Base-by-base conservation (phyloP, 2,329 filamentous ascomycete species). In the Dothideomycetes sp. region DNA sequence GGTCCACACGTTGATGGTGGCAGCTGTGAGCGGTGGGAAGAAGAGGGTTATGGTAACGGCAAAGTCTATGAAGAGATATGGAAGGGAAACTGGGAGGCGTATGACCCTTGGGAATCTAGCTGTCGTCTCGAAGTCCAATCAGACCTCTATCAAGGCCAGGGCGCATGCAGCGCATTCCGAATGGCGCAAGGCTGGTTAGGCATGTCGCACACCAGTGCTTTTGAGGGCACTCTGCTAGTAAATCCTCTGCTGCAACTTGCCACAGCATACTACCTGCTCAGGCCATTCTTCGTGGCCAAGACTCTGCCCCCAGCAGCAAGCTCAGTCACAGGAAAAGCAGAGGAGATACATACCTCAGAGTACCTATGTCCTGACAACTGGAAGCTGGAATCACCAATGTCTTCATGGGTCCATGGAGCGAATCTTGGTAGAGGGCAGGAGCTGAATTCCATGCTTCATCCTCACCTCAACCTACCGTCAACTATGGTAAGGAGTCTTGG, bases 151-250 rank as follows among this genome's bases (percentile, higher is more conserved):
- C 71, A 84, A 37, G 85, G 87, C 1, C 71, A 86, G 0, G 87
- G 88, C 0, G 79, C 83, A 1, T 94, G 85, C 61, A 81, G 73
- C 34, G 85, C 87, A 67, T 87, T 94, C 61, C 74, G 89, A 30
- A 82, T 86, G 71, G 89, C 84, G 58, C 88, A 95, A 61, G 88
- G 86, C 14, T 95, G 88, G 88, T 60, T 95, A 38, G 75, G 74
- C 44, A 80, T 95, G 71, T 86, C 80, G 42, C 63, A 67, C n/a
- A 81, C 77, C 0, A 77, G 70, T 0, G 83, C 84, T 0, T 69
- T 70, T 4, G 79, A 94, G 62, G 88, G 88, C 1, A 91, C 87
- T 0, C 61, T 95, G 38, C 69, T 84, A 32, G 82, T 94, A 2
- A 88, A 88, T 51, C 88, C 88, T 0, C 66, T 93, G 38, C 62